These are phyloP conservation scores for Torulaspora indica DNA, from an alignment of 805 yeast genomes.

Conservation along the genomic window DNA sequence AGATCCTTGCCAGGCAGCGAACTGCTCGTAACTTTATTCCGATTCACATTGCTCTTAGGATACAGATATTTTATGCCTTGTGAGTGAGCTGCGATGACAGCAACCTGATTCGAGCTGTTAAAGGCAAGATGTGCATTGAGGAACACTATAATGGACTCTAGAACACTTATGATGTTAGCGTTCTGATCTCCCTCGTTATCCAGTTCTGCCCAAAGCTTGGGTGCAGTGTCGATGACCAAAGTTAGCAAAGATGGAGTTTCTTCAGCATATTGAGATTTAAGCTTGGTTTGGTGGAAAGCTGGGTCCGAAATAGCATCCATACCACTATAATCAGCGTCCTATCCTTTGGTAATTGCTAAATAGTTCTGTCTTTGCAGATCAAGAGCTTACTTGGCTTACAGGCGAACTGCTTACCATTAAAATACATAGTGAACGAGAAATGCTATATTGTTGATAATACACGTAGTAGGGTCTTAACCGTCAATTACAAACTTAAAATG, in stretches of 20 bases:
- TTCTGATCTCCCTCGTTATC: conserved; percentile 29
- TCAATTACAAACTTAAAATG: conserved; percentile 19
- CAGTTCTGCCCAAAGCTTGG: conserved; percentile 44
- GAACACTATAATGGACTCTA: conserved; percentile 65
- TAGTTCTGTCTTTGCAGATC: not conserved
- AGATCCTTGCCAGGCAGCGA: conserved; percentile 17
- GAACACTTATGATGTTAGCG: conserved; percentile 51
- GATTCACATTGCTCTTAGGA: conserved; percentile 43
- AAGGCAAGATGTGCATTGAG: conserved; percentile 84
- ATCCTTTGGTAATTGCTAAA: too few species aligned
- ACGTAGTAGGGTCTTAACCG: not conserved
- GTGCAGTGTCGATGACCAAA: conserved; percentile 72
- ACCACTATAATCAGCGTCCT: too few species aligned
- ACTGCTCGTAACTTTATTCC: conserved; percentile 8
- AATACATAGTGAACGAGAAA: not conserved
- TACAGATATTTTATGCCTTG: conserved; percentile 64
- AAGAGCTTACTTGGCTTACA: not conserved
- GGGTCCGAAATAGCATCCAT: conserved; percentile 39
- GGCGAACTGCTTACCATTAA: not conserved
- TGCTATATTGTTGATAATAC: conserved; percentile 3
- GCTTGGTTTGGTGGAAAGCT: conserved; percentile 29
- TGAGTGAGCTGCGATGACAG: conserved; percentile 72
- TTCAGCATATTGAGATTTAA: conserved; percentile 35
- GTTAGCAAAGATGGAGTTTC: conserved; percentile 77
- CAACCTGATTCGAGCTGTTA: conserved; percentile 77